These are phyloP conservation scores for Raffaelea ambrosiae DNA, from an alignment of 2,329 filamentous ascomycete species.

Conservation along the genomic window DNA sequence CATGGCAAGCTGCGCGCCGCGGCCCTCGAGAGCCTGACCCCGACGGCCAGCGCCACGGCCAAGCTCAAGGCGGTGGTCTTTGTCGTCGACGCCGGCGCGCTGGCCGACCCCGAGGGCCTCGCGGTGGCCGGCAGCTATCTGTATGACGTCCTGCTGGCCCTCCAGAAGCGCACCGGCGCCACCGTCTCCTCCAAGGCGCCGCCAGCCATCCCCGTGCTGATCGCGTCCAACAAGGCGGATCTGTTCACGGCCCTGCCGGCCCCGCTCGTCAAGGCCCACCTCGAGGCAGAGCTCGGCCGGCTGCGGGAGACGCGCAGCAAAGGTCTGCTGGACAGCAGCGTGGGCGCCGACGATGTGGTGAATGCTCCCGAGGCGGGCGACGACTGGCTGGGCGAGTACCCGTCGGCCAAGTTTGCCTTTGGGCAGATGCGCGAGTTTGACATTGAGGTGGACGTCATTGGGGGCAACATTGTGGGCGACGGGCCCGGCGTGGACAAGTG, in stretches of 20 bases:
- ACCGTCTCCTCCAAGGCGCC: conserved; percentile 39
- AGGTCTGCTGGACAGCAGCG: conserved; percentile 73
- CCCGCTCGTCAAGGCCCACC: conserved; percentile 59
- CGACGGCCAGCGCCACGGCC: conserved; percentile 9
- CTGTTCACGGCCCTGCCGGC: conserved; percentile 87
- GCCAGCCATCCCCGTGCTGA: conserved; percentile 60
- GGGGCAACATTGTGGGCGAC: conserved; percentile 61
- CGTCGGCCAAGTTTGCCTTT: conserved; percentile 71
- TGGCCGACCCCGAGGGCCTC: conserved; percentile 50
- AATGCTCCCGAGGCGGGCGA: conserved; percentile 48
- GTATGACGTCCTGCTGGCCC: conserved; percentile 74
- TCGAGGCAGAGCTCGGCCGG: conserved; percentile 75
- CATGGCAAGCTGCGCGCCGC: conserved; percentile 84
- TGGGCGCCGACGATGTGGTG: conserved; percentile 51
- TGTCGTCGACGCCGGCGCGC: conserved; percentile 73
- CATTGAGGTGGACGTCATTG: conserved; percentile 65
- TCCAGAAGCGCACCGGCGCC: conserved; percentile 58
- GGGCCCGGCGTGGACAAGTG: conserved; percentile 69
- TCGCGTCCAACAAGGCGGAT: conserved; percentile 93
- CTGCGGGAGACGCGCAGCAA: conserved; percentile 71
- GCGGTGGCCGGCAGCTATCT: conserved; percentile 74
- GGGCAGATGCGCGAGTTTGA: conserved; percentile 76
- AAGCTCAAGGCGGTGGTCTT: conserved; percentile 71
- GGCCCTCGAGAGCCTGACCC: conserved; percentile 44
- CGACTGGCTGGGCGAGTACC: conserved; percentile 75